Evolutionary conservation across 441 rosid genomes (phyloP).

Genomic region (Jatropha multifida): DNA sequence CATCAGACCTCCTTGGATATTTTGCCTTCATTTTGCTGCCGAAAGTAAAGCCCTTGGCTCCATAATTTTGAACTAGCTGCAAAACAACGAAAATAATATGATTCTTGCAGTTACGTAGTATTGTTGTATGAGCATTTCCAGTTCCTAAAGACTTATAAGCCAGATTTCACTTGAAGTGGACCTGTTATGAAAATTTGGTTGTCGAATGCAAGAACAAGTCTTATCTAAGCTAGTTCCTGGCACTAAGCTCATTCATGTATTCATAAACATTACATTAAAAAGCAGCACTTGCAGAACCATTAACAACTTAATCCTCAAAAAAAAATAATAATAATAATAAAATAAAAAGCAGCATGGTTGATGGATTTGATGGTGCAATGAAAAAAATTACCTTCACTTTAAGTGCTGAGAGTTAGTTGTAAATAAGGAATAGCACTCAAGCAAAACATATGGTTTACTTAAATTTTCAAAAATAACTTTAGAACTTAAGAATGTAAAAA

Average conservation of each 20-base stretch:
- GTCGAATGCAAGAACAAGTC: not conserved
- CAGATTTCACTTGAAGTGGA: not conserved
- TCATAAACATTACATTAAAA: not conserved
- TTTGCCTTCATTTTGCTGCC: constrained; percentile 40
- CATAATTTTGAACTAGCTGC: constrained; percentile 76
- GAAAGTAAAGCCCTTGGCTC: constrained; percentile 76
- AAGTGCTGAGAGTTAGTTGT: not conserved
- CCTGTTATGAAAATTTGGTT: not conserved
- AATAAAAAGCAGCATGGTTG: not conserved
- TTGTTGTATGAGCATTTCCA: not conserved
- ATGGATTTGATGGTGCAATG: not conserved
- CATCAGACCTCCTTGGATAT: constrained; percentile 69
- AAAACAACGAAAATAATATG: constrained; percentile 16
- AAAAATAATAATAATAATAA: too few relatives aligned
- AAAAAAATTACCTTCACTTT: not conserved
- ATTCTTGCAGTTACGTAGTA: not conserved
- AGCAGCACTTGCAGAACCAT: not conserved
- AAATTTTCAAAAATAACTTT: not conserved
- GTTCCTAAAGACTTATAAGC: not conserved
- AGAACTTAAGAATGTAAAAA: not conserved
- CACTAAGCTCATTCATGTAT: not conserved
- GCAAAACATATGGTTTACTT: not conserved
- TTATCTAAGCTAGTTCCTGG: not conserved
- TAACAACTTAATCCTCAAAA: not conserved
- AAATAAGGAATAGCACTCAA: not conserved